These are phyloP conservation scores for Flaveria brownii DNA, from an alignment of 129 eudicot genomes.

Conservation along the genomic window DNA sequence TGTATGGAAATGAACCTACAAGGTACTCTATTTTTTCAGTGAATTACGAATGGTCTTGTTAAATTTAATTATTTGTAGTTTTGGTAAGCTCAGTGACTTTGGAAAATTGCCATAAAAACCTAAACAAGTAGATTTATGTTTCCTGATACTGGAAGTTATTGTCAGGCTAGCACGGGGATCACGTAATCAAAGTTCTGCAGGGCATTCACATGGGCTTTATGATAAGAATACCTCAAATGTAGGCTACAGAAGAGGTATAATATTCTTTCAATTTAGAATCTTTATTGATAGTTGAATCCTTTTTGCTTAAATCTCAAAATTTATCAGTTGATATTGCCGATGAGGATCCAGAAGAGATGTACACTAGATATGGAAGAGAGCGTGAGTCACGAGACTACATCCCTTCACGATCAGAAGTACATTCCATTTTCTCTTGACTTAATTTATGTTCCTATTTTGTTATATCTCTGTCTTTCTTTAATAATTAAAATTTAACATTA, in stretches of 20 bases:
- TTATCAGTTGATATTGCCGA: conserved; percentile 27
- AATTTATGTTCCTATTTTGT: neutral
- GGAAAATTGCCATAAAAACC: neutral
- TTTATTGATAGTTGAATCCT: neutral
- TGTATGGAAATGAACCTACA: conserved; percentile 40
- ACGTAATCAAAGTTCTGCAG: conserved; percentile 33
- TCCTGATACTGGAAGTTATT: conserved; percentile 9
- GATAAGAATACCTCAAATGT: conserved; percentile 37
- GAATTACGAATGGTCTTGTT: neutral
- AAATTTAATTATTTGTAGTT: neutral
- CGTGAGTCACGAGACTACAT: conserved; percentile 43
- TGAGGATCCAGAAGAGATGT: conserved; percentile 43
- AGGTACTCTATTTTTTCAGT: conserved; percentile 25
- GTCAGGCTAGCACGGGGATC: conserved; percentile 38
- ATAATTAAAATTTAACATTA: conserved; percentile 12
- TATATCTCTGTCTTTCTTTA: neutral
- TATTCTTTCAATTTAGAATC: neutral
- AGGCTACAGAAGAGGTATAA: conserved; percentile 45
- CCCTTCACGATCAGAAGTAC: conserved; percentile 47
- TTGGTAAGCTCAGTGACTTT: neutral
- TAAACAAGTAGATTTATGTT: conserved; percentile 7
- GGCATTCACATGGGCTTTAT: conserved; percentile 40
- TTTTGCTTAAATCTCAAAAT: conserved; percentile 8
- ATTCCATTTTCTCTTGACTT: neutral
- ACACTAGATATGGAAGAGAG: conserved; percentile 46